A percentile compares a stretch with the other conserved stretches of the same genome.
These are phyloP conservation scores for Penicillium sp. DNA, from an alignment of 2,329 filamentous ascomycete genomes.

Conservation along the genomic window DNA sequence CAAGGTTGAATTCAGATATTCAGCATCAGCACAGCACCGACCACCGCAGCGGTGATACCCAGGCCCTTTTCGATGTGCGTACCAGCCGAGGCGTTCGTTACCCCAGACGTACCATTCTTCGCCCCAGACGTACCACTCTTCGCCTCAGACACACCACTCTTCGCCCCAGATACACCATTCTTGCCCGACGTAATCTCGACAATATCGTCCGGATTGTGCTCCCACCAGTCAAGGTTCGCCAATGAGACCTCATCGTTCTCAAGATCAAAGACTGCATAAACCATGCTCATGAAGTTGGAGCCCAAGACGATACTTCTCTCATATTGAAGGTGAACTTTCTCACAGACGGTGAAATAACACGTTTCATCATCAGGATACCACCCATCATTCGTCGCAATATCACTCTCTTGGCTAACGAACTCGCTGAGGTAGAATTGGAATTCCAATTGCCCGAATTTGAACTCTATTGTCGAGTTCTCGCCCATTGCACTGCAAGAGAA, in stretches of 20 bases:
- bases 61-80: background rate
- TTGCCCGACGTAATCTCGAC: conserved; percentile 47
- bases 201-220: conserved; percentile 2
- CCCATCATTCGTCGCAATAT: background rate
- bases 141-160: too few relatives aligned
- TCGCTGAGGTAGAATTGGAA: background rate
- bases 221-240: background rate
- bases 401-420: background rate
- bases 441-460: background rate
- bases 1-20: background rate
- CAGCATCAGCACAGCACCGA: background rate
- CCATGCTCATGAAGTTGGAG: background rate
- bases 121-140: too few relatives aligned
- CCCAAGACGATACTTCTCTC: background rate
- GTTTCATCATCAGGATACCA: background rate
- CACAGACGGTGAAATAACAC: background rate
- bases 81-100: background rate
- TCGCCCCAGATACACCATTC: background rate
- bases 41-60: background rate
- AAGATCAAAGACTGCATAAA: conserved; percentile 16
- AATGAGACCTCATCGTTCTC: conserved; percentile 12
- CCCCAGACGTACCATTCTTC: background rate
- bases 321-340: background rate
- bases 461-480: background rate
- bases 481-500: background rate